Conservation (phyloP, 2,329 filamentous ascomycete species). For the Hymenoscyphus repandus region DNA sequence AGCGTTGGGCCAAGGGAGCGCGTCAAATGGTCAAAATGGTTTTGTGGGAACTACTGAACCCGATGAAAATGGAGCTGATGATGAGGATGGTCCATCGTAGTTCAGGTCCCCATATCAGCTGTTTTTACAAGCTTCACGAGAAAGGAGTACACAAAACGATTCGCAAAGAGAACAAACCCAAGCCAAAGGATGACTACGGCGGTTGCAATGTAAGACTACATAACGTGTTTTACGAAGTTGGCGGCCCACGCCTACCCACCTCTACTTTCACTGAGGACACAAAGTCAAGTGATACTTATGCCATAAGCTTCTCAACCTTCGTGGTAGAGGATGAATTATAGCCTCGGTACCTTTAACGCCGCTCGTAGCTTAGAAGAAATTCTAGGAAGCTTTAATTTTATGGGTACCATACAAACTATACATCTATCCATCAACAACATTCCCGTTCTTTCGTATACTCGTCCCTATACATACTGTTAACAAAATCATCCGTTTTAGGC, state of each 20-base stretch:
- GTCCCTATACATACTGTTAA: neutral
- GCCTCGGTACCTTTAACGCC: too few relatives aligned
- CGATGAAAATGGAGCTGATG: constrained; percentile 13
- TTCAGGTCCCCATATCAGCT: neutral
- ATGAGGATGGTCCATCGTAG: constrained; percentile 23
- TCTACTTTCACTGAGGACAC: too few relatives aligned
- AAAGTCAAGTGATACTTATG: too few relatives aligned
- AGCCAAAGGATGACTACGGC: neutral
- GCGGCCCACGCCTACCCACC: neutral
- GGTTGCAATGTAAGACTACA: neutral
- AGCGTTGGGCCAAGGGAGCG: constrained; percentile 13
- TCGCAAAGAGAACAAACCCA: neutral
- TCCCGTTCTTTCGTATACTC: neutral
- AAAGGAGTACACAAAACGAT: constrained; percentile 5
- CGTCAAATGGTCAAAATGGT: constrained; percentile 18
- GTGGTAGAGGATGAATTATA: neutral
- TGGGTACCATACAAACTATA: too few relatives aligned
- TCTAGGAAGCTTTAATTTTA: too few relatives aligned
- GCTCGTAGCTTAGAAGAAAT: too few relatives aligned
- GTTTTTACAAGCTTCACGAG: constrained; percentile 25
- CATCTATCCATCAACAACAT: neutral
- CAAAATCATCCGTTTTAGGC: neutral
- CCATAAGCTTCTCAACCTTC: neutral
- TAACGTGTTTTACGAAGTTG: neutral
- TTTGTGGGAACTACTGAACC: constrained; percentile 12